Base-by-base conservation (phyloP, 164 flowering plant species). In the Berberis thunbergii region DNA sequence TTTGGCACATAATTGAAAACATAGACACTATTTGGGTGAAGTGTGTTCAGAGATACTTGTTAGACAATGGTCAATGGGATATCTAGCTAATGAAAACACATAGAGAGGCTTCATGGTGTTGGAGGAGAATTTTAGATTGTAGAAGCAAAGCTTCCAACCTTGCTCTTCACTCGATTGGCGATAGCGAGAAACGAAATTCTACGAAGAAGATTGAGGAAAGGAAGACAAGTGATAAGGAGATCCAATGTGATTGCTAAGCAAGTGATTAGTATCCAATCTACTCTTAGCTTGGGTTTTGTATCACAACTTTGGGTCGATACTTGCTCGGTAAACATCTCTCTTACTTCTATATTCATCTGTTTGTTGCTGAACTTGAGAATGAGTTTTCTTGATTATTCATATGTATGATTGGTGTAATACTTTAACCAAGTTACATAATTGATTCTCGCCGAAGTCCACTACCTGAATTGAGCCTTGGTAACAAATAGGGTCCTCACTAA, bases 291-390 rank as follows among this genome's bases (percentile, higher is more conserved):
- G 74, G 96, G 96, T 9, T 91, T 88, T 64, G 83, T 91, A 12
- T 81, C 94, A 0, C 87, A 91, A 68, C 86, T 91, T 67, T 91
- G 96, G 96, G 90, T 91, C 45, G 86, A 91, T 68, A 79, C 87
- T 7, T 53, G 49, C 65, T 78, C 88, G 46, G 96, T 91, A 69
- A 83, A 93, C 71, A 11, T 13, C 49, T 43, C 4, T 53, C n/a
- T 4, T 60, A 13, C 52, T 4, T 12, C 43, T 0, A 6, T 44
- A 9, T 42, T 13, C 3, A 52, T 13, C 8, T 8, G 11, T 44
- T 43, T 58, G 26, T 26, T 26, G 26, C n/a, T 41, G 26, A 57
- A 57, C 5, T 57, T 41, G 12, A 42, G 6, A 3, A 6, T n/a
- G 6, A 13, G 44, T 43, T 1, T 45, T 13, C 4, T 55, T 3